A percentile compares a stretch with the other conserved stretches of the same genome.
Conservation (phyloP, 2,329 filamentous ascomycete genomes). For the Nemania sp. region DNA sequence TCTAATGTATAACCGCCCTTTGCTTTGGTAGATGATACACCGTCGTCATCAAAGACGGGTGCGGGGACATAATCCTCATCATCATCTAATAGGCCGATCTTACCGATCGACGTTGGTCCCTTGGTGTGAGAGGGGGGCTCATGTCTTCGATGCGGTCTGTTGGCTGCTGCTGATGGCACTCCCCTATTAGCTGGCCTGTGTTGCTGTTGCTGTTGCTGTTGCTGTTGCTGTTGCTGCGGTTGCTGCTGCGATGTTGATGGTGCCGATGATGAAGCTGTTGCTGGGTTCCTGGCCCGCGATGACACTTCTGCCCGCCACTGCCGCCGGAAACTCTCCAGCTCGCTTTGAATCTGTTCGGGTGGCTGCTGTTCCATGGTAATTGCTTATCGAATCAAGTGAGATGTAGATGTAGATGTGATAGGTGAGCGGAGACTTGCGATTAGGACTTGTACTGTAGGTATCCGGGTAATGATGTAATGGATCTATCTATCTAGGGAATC, state of each 20-base stretch:
- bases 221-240: constrained; percentile 33
- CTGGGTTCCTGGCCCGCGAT: constrained; percentile 53
- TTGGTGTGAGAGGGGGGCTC: constrained; percentile 38
- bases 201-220: constrained; percentile 27
- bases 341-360: constrained; percentile 64
- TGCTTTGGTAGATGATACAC: constrained; percentile 29
- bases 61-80: constrained; percentile 50
- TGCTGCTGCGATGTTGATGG: background rate
- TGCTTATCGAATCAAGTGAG: constrained; percentile 9
- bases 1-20: constrained; percentile 39
- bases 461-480: background rate
- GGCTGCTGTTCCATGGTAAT: constrained; percentile 47
- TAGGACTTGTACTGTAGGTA: too few species aligned
- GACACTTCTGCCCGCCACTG: constrained; percentile 87
- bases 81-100: constrained; percentile 45
- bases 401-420: background rate
- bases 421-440: constrained; percentile 14
- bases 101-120: constrained; percentile 34
- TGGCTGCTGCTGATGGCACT: constrained; percentile 34
- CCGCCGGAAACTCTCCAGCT: constrained; percentile 86
- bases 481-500: constrained; percentile 4
- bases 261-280: background rate
- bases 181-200: constrained; percentile 16
- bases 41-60: constrained; percentile 51
- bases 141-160: constrained; percentile 35